These are phyloP conservation scores for Oligophagozyma castellii DNA, from an alignment of 1,139 yeast genomes.

Conservation along the genomic window DNA sequence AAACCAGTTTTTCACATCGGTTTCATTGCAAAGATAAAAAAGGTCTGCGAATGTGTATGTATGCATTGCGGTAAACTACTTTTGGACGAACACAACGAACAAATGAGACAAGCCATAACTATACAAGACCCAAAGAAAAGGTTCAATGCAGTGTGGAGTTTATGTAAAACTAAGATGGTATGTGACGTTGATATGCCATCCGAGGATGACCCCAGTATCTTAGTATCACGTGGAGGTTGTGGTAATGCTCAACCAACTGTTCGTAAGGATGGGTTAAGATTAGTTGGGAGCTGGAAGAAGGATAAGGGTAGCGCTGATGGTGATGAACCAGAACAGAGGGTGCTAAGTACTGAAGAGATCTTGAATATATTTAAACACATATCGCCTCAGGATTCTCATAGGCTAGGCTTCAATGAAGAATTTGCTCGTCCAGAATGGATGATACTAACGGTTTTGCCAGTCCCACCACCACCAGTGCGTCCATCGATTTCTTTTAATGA, in stretches of 20 bases:
- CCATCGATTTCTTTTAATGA: conserved; percentile 97
- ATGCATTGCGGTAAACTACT: conserved; percentile 95
- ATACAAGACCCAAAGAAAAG: conserved; percentile 92
- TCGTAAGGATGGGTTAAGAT: conserved; percentile 88
- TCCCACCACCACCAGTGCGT: conserved; percentile 99
- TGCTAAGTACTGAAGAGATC: conserved; percentile 79
- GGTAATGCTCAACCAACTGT: conserved; percentile 95
- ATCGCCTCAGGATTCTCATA: conserved; percentile 65
- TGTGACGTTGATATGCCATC: conserved; percentile 81
- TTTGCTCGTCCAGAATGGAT: conserved; percentile 99
- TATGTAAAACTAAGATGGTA: conserved; percentile 83
- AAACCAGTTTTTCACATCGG: conserved; percentile 98
- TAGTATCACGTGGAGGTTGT: conserved; percentile 83
- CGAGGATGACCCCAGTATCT: conserved; percentile 43
- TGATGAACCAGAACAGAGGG: conserved; percentile 87
- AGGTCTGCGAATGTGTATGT: conserved; percentile 92
- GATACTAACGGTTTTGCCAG: conserved; percentile 90
- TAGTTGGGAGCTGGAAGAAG: conserved; percentile 96
- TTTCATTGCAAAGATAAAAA: conserved; percentile 83
- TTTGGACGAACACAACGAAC: conserved; percentile 74
- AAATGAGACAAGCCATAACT: conserved; percentile 78
- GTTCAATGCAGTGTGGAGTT: conserved; percentile 90
- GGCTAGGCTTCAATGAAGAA: conserved; percentile 84
- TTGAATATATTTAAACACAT: conserved; percentile 87
- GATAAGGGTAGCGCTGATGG: conserved; percentile 57